Evolutionary conservation across 1,284 basidiomycete genomes (phyloP), one percentile per base, ranked within the genome.

Genomic region (Sphagnurus paluster): DNA sequence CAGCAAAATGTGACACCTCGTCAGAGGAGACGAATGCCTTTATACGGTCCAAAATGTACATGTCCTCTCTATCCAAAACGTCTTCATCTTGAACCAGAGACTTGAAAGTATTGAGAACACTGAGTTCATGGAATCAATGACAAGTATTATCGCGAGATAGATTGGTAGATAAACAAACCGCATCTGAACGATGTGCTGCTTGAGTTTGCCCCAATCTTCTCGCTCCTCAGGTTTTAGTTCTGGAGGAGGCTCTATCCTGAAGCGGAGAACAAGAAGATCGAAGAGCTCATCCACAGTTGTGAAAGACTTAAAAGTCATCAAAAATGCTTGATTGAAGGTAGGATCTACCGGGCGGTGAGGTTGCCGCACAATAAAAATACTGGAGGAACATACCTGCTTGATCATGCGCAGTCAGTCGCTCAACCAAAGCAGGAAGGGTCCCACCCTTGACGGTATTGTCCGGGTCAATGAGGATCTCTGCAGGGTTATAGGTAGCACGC

Each of bases 301-400:
- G 66, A 99, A 99, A 0, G 93, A 96, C 56, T 95, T 93, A 75
- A 94, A 98, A 1, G 97, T 99, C 80, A 98, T 89, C 52, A 99
- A 68, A 79, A 99, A 99, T 1, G 94, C 89, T 63, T 90, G 88
- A 63, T 85, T 90, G 69, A 92, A 99, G 5, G 82, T 80, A 0
- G 82, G 75, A 64, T 95, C 93, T 89, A 58, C 24, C 30, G 26
- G 25, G 19, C 16, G 32, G 8, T 14, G 8, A 28, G 38, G 26
- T 5, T 23, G 37, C 29, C 20, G 21, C 14, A n/a, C 20, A 11
- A 14, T 19, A 13, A 13, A 38, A 7, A 34, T 16, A 20, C 13
- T 5, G 32, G 10, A 11, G 23, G n/a, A 25, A 66, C 77, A 61
- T 57, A 90, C 90, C 89, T 47, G 79, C 79, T 60, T 82, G 80